Base-by-base conservation (phyloP, 2,329 filamentous ascomycete genomes). In the Lasiodiplodia theobromae region DNA sequence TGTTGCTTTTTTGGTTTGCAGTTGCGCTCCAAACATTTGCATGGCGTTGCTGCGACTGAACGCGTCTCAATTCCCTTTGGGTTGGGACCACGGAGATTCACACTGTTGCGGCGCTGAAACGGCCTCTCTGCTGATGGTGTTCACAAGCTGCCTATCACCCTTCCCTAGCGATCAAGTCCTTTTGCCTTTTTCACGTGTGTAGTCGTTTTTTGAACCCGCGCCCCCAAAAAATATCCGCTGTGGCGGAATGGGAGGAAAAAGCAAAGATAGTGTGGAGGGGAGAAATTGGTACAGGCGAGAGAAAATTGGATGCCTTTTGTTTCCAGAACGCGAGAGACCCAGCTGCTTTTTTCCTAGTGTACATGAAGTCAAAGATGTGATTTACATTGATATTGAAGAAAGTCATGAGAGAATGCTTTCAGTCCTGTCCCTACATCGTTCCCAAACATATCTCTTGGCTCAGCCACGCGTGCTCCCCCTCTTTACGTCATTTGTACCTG, bases 21-120 rank as follows among this genome's bases (percentile, higher is more conserved):
- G 25, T 64, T 38, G 60, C 44, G 11, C 60, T 64, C 60, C 25
- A 52, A 64, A 40, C 60, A 64, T 64, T 49, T 64, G 60, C 60
- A 64, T 52, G 60, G 60, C 60, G 47, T 52, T 64, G 44, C 47
- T 64, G 60, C 52, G 60, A 64, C 60, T 64, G 60, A 52, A 52
- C 10, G 47, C 47, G 60, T 64, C 60, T 64, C 60, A 64, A 64
- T 64, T 31, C 60, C 38, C n/a, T 38, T 64, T 52, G n/a, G 47
- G 47, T 38, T 38, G 60, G 37, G 60, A 52, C 28, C n/a, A 38
- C 28, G 60, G 60, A 64, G 60, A 64, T 49, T 49, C 60, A 25
- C 60, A 52, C 60, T 52, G 60, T 34, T 53, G 60, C 60, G 60
- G 60, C 60, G 21, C 44, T 64, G 60, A 64, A 64, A 64, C 60